Evolutionary conservation across 768 basidiomycete genomes (phyloP).

Genomic region (Rhodosporidiobolus sp.): DNA sequence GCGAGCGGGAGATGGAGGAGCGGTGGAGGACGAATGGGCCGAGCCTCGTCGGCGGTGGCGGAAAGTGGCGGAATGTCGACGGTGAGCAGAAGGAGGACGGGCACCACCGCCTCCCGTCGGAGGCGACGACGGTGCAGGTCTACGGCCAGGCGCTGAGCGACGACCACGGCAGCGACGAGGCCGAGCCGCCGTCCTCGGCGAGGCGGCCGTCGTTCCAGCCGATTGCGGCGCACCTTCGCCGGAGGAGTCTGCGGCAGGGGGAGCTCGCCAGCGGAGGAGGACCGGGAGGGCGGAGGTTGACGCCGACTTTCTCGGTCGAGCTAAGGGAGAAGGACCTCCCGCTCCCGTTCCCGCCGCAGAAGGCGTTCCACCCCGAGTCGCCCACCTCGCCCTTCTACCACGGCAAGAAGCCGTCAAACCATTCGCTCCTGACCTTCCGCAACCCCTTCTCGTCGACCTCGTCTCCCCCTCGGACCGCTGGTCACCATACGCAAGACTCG

Average conservation of each 20-base stretch:
- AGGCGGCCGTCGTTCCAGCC: too few relatives aligned
- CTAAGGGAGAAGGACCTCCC: neutral
- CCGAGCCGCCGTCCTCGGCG: neutral
- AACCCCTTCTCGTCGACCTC: constrained; percentile 10
- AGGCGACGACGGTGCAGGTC: neutral
- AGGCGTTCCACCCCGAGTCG: too few relatives aligned
- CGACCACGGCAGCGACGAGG: neutral
- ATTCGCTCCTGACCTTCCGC: neutral
- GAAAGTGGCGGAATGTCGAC: neutral
- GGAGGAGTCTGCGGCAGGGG: neutral
- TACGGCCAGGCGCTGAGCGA: constrained; percentile 1
- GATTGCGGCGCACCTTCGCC: neutral
- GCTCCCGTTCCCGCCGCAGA: too few relatives aligned
- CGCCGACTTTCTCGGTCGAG: neutral
- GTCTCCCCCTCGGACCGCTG: neutral
- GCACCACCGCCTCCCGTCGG: neutral
- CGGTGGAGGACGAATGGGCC: constrained; percentile 16
- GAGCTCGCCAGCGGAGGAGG: neutral
- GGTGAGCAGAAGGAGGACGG: neutral
- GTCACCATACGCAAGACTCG: neutral
- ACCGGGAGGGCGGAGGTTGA: too few relatives aligned
- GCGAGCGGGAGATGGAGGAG: constrained; percentile 20
- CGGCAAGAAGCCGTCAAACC: too few relatives aligned
- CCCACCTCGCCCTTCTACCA: neutral
- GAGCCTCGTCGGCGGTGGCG: neutral